phyloP scores from a whole-genome alignment of 345 rosid genomes.

The Lepidium africanum region DNA sequence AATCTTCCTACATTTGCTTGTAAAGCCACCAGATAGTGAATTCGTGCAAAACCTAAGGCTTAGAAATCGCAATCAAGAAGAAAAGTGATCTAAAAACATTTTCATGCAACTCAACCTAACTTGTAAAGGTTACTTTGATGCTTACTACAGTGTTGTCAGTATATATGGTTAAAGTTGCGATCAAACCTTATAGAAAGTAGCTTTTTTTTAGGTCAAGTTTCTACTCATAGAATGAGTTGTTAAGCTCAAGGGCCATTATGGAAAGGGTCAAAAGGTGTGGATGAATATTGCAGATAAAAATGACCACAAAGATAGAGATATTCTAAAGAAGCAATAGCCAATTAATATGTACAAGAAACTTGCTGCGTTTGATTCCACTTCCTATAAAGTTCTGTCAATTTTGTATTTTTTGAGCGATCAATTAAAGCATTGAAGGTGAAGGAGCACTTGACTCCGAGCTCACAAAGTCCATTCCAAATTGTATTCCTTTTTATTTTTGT shows the following conservation, averaged over 20 bases:
- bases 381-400: conserved; percentile 6
- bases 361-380: conserved; percentile 44
- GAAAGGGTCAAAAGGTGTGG: neutral
- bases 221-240: neutral
- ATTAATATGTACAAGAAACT: conserved; percentile 44
- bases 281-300: conserved; percentile 34
- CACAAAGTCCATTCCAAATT: conserved; percentile 14
- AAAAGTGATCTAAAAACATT: neutral
- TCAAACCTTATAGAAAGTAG: conserved; percentile 1
- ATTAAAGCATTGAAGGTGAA: conserved; percentile 7
- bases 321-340: conserved; percentile 43
- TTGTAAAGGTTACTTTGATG: conserved; percentile 5
- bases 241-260: neutral
- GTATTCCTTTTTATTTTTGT: neutral
- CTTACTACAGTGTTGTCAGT: neutral
- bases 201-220: conserved; percentile 12
- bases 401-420: neutral
- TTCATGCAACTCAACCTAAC: neutral
- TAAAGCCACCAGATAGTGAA: no score
- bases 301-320: conserved; percentile 67
- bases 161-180: neutral
- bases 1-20: no score
- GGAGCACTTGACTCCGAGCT: neutral
- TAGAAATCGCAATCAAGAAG: no score
- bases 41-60: no score